phyloP scores from a whole-genome alignment of 2,329 filamentous ascomycete species.

The Lasiodiplodia sp. region DNA sequence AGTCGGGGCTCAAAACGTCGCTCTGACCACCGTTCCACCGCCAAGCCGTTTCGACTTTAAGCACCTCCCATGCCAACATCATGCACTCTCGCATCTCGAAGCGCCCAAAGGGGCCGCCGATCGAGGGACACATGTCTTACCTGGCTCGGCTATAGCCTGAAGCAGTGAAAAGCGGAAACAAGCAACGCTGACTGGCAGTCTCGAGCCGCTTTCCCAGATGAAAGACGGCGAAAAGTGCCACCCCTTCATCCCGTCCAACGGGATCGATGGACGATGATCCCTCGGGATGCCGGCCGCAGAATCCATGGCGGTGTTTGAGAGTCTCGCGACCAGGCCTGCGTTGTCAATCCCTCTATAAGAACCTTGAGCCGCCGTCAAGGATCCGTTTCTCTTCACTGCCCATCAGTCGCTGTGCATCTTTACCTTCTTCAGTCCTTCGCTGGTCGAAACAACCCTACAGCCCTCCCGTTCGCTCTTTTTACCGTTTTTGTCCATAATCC shows the following conservation, averaged over 20 bases:
- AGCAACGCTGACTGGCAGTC: conserved; percentile 5
- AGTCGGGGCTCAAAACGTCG: not conserved
- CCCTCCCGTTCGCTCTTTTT: conserved; percentile 4
- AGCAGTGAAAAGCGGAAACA: conserved; percentile 24
- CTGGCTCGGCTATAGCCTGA: conserved; percentile 13
- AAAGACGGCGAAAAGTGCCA: conserved; percentile 23
- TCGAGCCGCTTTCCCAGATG: conserved; percentile 19
- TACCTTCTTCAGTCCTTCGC: conserved; percentile 20
- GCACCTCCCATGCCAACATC: conserved; percentile 16
- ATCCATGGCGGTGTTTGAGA: not conserved
- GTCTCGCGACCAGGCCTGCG: not conserved
- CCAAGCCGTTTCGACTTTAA: conserved; percentile 29
- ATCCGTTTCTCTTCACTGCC: conserved; percentile 17
- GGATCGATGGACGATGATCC: not conserved
- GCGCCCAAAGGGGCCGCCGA: conserved; percentile 11
- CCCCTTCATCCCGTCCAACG: not conserved
- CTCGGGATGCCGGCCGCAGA: conserved; percentile 18
- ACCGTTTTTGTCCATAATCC: conserved; percentile 9
- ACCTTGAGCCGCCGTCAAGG: not conserved
- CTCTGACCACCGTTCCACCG: conserved; percentile 11
- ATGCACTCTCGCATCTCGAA: conserved; percentile 20
- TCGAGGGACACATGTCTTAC: conserved; percentile 11
- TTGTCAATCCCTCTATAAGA: not conserved
- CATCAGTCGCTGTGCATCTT: conserved; percentile 21
- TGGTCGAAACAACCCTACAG: conserved; percentile 17